Evolutionary conservation across 2,329 filamentous ascomycete species (phyloP), one percentile per base, ranked within the genome.

Genomic region (Onygena corvina): DNA sequence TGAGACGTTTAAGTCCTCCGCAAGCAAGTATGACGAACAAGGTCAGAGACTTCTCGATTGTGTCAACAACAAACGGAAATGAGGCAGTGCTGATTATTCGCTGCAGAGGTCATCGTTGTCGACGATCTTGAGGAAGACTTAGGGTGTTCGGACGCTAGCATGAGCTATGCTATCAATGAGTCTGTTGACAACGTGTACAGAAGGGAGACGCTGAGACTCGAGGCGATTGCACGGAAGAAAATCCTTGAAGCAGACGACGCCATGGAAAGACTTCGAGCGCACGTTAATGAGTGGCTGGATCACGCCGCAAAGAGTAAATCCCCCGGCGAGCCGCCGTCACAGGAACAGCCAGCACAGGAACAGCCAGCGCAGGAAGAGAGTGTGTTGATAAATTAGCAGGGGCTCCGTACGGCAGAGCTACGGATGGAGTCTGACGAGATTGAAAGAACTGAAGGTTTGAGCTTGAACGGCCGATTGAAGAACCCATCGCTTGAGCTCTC

Each of bases 181-280:
- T 58, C 61, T 72, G 25, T 58, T 67, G 70, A 57, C 42, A 76
- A 69, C 11, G 77, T 76, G 1, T 76, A 77, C 16, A 81, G 70
- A 7, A 74, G 71, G 1, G 78, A 83, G 3, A 74, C 75, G 1
- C 71, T 76, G 1, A 71, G 64, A 9, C 75, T 73, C 55, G 75
- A 82, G 1, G 72, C 69, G 9, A 76, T 68, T 0, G 79, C 76
- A 4, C 75, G 75, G 20, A 73, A 67, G 18, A 81, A 71, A 25
- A 81, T 73, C 14, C 75, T 74, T 48, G 76, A 71, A 45, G 54
- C 56, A 20, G 53, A 52, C 9, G 45, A 55, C 14, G 53, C 57
- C n/a, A 49, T 60, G 25, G 44, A 57, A 5, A 48, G 18, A 18
- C 20, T 42, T 25, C 38, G 38, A 25, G 21, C 21, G 9, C 21